These are phyloP conservation scores for Hypoxylon sp. DNA, from an alignment of 2,329 filamentous ascomycete genomes.

Conservation along the genomic window DNA sequence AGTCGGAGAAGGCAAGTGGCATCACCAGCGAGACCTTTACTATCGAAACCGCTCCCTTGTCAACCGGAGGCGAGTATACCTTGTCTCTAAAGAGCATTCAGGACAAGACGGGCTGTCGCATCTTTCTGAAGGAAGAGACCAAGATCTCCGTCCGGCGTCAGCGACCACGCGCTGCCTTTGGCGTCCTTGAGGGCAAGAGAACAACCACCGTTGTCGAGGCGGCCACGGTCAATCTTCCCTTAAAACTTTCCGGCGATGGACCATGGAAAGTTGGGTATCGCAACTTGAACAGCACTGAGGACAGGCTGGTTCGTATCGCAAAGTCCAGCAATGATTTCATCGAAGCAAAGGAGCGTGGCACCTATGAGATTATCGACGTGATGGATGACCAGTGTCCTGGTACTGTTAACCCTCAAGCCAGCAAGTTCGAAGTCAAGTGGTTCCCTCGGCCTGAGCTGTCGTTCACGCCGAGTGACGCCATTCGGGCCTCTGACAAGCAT, in stretches of 20 bases:
- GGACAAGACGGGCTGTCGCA: conserved; percentile 88
- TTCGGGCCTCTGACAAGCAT: conserved; percentile 61
- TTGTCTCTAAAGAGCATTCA: conserved; percentile 87
- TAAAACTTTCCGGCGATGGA: conserved; percentile 85
- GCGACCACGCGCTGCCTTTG: conserved; percentile 87
- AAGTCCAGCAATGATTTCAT: conserved; percentile 74
- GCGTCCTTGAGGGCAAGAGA: conserved; percentile 83
- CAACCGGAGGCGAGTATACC: conserved; percentile 89
- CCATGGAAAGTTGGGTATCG: conserved; percentile 86
- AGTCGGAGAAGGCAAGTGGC: conserved; percentile 72
- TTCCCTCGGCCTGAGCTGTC: conserved; percentile 81
- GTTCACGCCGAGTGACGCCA: conserved; percentile 73
- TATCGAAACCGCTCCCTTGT: conserved; percentile 80
- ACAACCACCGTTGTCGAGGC: conserved; percentile 82
- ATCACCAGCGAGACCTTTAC: conserved; percentile 74
- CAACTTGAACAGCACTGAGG: conserved; percentile 70
- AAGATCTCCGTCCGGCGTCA: conserved; percentile 91
- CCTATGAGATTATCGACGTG: conserved; percentile 84
- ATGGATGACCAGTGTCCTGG: conserved; percentile 86
- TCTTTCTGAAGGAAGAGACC: conserved; percentile 84
- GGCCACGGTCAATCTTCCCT: conserved; percentile 77
- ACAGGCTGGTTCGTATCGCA: conserved; percentile 49
- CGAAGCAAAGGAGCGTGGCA: conserved; percentile 74
- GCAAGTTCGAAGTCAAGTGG: conserved; percentile 85
- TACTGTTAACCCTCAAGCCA: conserved; percentile 78